A percentile compares a stretch with the other conserved stretches of the same genome.
These are phyloP conservation scores for Chaetomium globosum DNA, from an alignment of 2,329 filamentous ascomycete species.

Conservation along the genomic window DNA sequence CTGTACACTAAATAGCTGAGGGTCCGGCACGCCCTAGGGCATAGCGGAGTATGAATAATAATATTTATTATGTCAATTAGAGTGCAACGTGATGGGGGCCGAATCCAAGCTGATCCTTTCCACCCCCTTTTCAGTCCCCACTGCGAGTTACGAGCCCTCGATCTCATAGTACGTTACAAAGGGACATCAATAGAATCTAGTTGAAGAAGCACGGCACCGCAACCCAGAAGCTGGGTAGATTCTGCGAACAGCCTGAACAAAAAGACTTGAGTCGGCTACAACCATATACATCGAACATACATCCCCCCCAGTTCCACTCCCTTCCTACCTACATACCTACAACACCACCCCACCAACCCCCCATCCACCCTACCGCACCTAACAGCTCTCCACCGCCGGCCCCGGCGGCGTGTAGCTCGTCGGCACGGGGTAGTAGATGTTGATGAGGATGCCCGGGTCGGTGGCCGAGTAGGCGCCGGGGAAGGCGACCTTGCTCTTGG, in stretches of 20 bases:
- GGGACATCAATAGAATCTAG: background rate
- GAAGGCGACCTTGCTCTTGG: conserved; percentile 45
- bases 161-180: background rate
- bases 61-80: too few relatives aligned
- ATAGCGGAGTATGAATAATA: too few relatives aligned
- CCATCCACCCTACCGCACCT: background rate
- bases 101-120: too few relatives aligned
- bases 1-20: too few relatives aligned
- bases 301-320: background rate
- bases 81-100: too few relatives aligned
- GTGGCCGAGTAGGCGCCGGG: conserved; percentile 48
- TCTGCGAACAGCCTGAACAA: background rate
- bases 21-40: too few relatives aligned
- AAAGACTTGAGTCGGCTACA: background rate
- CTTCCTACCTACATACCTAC: too few relatives aligned
- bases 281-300: background rate
- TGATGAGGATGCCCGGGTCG: conserved; percentile 49
- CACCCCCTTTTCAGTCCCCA: too few relatives aligned
- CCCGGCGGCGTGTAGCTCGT: conserved; percentile 43
- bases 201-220: background rate
- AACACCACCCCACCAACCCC: background rate
- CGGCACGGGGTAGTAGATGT: conserved; percentile 50
- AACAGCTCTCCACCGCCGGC: conserved; percentile 37
- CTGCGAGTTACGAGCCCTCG: too few relatives aligned
- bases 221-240: background rate